Conservation (phyloP, 176 grass and related monocot species). For the Olyra latifolia region DNA sequence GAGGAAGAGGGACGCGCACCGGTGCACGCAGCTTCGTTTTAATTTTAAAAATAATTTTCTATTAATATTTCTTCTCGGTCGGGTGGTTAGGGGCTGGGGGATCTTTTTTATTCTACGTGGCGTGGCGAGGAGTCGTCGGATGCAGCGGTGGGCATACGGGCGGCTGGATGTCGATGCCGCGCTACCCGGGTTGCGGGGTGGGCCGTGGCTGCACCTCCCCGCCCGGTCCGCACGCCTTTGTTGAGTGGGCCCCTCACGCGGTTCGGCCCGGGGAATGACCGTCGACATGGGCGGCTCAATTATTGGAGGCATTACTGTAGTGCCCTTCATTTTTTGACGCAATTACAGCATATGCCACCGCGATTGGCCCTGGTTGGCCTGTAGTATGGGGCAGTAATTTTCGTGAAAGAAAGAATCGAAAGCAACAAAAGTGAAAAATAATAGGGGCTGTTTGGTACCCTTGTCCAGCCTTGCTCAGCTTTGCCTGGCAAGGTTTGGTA, state of each 20-base stretch:
- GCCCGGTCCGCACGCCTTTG: constrained; percentile 4
- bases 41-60: not conserved
- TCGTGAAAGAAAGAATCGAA: not conserved
- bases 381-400: not conserved
- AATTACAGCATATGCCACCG: constrained; percentile 8
- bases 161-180: constrained; percentile 1
- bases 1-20: not conserved
- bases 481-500: no score
- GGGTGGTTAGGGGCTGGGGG: not conserved
- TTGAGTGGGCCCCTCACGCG: constrained; percentile 24
- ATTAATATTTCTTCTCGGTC: not conserved
- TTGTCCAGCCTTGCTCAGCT: no score
- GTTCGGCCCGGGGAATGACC: not conserved
- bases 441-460: no score
- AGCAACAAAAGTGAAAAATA: not conserved
- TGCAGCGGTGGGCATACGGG: not conserved
- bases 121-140: not conserved
- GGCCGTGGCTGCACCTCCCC: not conserved
- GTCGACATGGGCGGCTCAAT: constrained; percentile 30
- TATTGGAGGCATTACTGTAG: rapidly evolving
- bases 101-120: constrained; percentile 6
- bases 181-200: not conserved
- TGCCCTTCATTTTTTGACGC: not conserved
- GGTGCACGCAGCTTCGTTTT: constrained; percentile 13
- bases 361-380: not conserved